Base-by-base conservation (phyloP, 192 early-diverging fungal genomes). In the Mycoemilia scoparia region DNA sequence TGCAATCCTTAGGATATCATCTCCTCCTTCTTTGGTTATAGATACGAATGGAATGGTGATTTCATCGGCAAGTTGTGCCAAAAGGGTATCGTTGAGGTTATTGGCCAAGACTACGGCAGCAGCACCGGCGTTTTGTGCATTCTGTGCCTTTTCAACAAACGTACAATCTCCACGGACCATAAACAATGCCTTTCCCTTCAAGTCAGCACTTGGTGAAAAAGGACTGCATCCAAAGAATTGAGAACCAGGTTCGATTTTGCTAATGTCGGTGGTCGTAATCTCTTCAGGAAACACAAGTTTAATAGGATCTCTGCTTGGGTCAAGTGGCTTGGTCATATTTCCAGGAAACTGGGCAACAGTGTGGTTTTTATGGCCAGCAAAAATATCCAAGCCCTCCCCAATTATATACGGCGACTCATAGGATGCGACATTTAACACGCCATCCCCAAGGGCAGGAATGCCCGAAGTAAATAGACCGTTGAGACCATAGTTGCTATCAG, bases 121-220 rank as follows among this genome's bases (percentile, higher is more conserved):
- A 1, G 78, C 81, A 18, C 76, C 75, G 7, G 72, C 71, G 5
- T 12, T 34, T 16, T 54, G 57, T 2, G 68, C 75, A 29, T 64
- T 56, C 0, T 28, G 36, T 2, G 69, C 46, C 57, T 87, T 87
- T 23, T 61, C 47, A 5, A 51, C 61, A 47, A 81, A 79, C 1
- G 57, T 64, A 36, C 83, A 87, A 15, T 43, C 51, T 2, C 80
- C 81, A 27, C 80, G 76, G 19, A 69, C 69, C 27, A 87, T 55
- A 23, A 87, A 42, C 14, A 57, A 57, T 12, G 76, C 62, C 39
- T 73, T 62, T 1, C 60, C 61, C 0, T 20, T 43, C 16, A 77
- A 39, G n/a, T n/a, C n/a, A n/a, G n/a, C n/a, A 24, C 41, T 37
- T 4, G 29, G 27, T 4, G 30, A 29, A 39, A 70, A 62, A n/a